Evolutionary conservation across 2,329 filamentous ascomycete genomes (phyloP), one percentile per base, ranked within the genome.

Genomic region (Annulohypoxylon truncatum): DNA sequence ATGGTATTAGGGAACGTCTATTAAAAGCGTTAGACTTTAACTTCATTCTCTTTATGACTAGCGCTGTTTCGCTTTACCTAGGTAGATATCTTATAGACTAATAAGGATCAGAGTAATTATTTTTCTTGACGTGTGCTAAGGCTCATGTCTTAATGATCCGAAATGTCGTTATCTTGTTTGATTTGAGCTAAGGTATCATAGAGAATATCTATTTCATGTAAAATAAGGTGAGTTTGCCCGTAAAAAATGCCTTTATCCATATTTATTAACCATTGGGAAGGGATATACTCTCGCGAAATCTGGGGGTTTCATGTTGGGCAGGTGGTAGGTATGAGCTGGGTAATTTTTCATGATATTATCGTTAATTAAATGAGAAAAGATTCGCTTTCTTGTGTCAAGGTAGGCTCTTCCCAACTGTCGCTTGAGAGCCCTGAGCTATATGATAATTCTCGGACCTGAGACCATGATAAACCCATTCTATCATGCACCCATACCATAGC

Each of bases 401-500:
- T 4, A 4, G 38, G 9, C 10, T 28, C 7, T 22, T 46, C 61
- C 54, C 35, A 56, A 15, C 53, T 20, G 20, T 50, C 35, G 18
- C 33, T 40, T 12, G 28, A 29, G 18, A 42, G 18, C 8, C 47
- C 33, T n/a, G 50, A 38, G 44, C 29, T 47, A 28, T 38, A 63
- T n/a, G 59, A 60, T 18, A 64, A 31, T 44, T 58, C 55, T 55
- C 40, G 55, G 6, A 28, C 48, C 38, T 33, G 52, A 46, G 60
- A 26, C n/a, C 8, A 44, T 40, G 68, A 57, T 48, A 72, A 24
- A 1, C 68, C 63, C 13, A 77, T 62, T 35, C 72, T 68, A 24
- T 54, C 40, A 4, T 73, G 62, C 15, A 69, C 69, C 75, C 75
- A 77, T 3, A 69, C 52, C 7, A 78, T 72, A 13, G 71, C 68